Conservation (phyloP, 1,139 yeast species). For the Lodderomyces orthopsilosis region DNA sequence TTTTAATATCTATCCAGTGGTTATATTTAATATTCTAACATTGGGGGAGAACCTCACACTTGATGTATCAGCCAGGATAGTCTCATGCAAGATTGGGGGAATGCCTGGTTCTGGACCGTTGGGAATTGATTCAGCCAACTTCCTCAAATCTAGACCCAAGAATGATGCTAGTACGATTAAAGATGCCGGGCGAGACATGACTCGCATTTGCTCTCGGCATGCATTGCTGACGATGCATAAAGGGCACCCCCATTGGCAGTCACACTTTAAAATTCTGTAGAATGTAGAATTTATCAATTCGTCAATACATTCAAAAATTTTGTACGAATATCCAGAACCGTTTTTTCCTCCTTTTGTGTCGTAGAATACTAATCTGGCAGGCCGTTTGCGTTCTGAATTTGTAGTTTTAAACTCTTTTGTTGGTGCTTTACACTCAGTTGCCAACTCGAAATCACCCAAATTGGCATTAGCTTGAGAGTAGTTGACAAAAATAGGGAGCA, state of each 20-base stretch:
- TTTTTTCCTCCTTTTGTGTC: constrained; percentile 77
- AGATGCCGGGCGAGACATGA: constrained; percentile 85
- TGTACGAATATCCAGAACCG: constrained; percentile 77
- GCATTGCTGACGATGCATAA: constrained; percentile 75
- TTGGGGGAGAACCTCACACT: constrained; percentile 58
- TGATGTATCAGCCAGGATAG: constrained; percentile 53
- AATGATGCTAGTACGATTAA: constrained; percentile 61
- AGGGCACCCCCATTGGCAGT: constrained; percentile 88
- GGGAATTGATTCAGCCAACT: constrained; percentile 38
- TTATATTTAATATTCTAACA: constrained; percentile 53
- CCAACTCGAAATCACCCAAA: constrained; percentile 61
- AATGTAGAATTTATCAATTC: constrained; percentile 60
- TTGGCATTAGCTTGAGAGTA: constrained; percentile 27
- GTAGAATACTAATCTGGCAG: constrained; percentile 80
- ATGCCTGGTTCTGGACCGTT: constrained; percentile 86
- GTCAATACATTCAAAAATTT: constrained; percentile 76
- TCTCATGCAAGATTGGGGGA: constrained; percentile 66
- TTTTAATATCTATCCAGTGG: not conserved
- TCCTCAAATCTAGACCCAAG: constrained; percentile 46
- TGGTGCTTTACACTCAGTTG: constrained; percentile 95
- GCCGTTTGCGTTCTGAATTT: constrained; percentile 67
- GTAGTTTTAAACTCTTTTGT: constrained; percentile 85
- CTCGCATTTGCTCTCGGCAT: constrained; percentile 79
- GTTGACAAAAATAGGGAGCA: constrained; percentile 57
- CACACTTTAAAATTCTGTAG: constrained; percentile 59